phyloP scores from a whole-genome alignment of 1,139 yeast genomes.

The Hyphopichia pseudoburtonii region DNA sequence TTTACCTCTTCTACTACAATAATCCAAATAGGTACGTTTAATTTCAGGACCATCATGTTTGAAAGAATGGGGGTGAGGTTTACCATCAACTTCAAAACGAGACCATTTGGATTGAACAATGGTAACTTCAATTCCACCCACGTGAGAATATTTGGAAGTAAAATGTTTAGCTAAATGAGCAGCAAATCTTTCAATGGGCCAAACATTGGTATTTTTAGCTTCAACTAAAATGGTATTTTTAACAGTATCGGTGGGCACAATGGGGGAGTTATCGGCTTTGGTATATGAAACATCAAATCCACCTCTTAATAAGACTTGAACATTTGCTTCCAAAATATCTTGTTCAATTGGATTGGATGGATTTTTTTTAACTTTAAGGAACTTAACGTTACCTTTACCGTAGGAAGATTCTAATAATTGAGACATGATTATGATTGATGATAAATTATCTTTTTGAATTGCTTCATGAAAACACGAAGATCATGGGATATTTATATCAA shows the following conservation, averaged over 20 bases:
- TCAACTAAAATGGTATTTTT: constrained; percentile 82
- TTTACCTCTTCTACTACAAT: constrained; percentile 45
- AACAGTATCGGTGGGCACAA: constrained; percentile 93
- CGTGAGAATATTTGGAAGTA: constrained; percentile 70
- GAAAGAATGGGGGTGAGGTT: constrained; percentile 79
- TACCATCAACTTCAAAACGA: constrained; percentile 71
- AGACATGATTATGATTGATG: constrained; percentile 11
- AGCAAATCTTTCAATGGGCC: constrained; percentile 91
- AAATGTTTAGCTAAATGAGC: constrained; percentile 83
- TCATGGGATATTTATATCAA: too few relatives aligned
- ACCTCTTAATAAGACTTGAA: constrained; percentile 72
- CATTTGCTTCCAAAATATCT: constrained; percentile 83
- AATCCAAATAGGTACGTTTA: constrained; percentile 58
- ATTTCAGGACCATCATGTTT: constrained; percentile 81
- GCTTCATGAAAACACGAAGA: too few relatives aligned
- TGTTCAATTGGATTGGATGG: constrained; percentile 68
- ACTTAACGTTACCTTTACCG: constrained; percentile 91
- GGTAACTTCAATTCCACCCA: constrained; percentile 64
- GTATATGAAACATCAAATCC: constrained; percentile 79
- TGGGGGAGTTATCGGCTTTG: constrained; percentile 79
- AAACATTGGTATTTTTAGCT: constrained; percentile 77
- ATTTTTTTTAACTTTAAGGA: constrained; percentile 81
- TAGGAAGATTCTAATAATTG: constrained; percentile 56
- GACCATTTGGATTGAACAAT: constrained; percentile 79
- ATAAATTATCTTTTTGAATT: too few relatives aligned